Percentiles rank a stretch among this genome's conserved stretches.
Evolutionary conservation across 768 basidiomycete species (phyloP).

Genomic region (Fomitopsis pulvina): DNA sequence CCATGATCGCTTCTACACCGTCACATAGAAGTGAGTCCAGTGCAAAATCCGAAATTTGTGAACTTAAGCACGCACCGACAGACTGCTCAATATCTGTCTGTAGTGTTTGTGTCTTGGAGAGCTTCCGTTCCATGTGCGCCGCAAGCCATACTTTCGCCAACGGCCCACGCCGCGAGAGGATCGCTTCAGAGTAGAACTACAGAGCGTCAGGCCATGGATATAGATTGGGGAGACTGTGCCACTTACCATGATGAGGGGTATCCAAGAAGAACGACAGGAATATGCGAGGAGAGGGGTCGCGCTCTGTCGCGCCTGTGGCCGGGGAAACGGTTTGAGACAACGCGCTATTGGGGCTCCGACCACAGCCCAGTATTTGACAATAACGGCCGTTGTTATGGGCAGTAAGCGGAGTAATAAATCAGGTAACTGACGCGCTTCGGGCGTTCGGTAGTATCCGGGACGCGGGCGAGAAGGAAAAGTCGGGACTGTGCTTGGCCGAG

Average conservation of each 20-base stretch:
- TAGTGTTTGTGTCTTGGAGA: conserved; percentile 91
- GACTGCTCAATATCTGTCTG: conserved; percentile 94
- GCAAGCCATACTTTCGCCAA: conserved; percentile 98
- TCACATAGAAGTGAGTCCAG: background rate
- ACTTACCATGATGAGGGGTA: conserved; percentile 18
- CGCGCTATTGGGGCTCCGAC: background rate
- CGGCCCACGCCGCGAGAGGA: conserved; percentile 89
- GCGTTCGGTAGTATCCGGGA: background rate
- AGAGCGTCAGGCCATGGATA: background rate
- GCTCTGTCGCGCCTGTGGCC: conserved; percentile 5
- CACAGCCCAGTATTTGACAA: background rate
- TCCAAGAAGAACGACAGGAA: conserved; percentile 22
- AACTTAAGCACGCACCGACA: conserved; percentile 54
- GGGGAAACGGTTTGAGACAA: conserved; percentile 7
- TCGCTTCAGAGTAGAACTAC: conserved; percentile 90
- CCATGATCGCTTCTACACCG: conserved; percentile 78
- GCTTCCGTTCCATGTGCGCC: conserved; percentile 97
- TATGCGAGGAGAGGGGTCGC: conserved; percentile 3
- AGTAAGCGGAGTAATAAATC: too few species aligned
- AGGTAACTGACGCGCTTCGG: background rate
- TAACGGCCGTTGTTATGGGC: too few species aligned
- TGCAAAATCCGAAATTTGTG: background rate
- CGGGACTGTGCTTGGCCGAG: background rate
- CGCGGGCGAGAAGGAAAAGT: background rate
- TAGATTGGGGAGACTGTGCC: background rate